Base-by-base conservation (phyloP, 2,329 filamentous ascomycete species). In the Camillea tinctor region DNA sequence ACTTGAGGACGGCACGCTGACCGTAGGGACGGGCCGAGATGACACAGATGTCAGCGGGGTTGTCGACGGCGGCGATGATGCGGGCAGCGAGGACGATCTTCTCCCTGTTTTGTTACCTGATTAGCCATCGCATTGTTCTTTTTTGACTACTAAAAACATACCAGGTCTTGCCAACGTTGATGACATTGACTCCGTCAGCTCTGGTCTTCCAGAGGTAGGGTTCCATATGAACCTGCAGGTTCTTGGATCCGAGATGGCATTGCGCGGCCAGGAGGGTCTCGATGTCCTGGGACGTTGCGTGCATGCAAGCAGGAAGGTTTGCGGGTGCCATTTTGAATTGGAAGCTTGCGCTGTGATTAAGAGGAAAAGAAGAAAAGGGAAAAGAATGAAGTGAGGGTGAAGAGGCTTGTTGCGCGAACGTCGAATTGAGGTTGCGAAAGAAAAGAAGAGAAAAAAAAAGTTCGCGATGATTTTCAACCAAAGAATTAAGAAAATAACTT, bases 121-220 rank as follows among this genome's bases (percentile, higher is more conserved):
- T 30, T 15, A n/a, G n/a, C n/a, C 3, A 26, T 40, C 13, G 4
- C 52, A 44, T 15, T n/a, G 54, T 8, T 53, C 50, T 44, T 24
- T 20, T 8, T 21, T 55, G 50, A 22, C 49, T 36, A 19, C 26
- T n/a, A 3, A 40, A 52, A 49, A 79, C 89, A 71, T 89, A 96
- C 93, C 93, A 99, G 83, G 95, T 99, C 92, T 99, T 99, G 86
- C 94, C 93, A 82, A 99, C 92, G 89, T 99, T 99, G 82, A 99
- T 87, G 72, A 99, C 88, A 81, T 99, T 99, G 85, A 99, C 90
- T 83, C 95, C 95, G 76, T 99, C 96, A 71, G 92, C 90, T 78
- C 95, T 92, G 80, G 93, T 97, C 91, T 99, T 99, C 94, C 94
- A 99, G 77, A 99, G 90, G 87, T 99, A 99, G 73, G 93, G 91